phyloP scores from a whole-genome alignment of 176 grass and related monocot species.

The Cenchrus americanus region DNA sequence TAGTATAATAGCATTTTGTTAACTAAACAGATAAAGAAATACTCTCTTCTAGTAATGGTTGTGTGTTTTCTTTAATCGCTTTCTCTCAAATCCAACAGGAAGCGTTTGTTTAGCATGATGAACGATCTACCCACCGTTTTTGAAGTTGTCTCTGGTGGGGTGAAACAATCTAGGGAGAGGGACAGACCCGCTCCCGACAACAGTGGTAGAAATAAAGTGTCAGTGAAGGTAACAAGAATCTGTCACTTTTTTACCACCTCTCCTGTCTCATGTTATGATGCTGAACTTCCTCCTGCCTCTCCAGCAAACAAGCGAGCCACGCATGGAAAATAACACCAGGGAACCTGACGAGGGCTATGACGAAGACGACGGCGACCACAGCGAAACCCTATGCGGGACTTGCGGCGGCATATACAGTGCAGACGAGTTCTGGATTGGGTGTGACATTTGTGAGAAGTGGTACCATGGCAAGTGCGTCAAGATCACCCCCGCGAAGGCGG shows the following conservation, averaged over 20 bases:
- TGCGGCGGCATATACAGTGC: constrained; percentile 86
- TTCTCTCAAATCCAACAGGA: constrained; percentile 57
- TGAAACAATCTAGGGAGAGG: constrained; percentile 68
- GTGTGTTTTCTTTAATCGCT: constrained; percentile 22
- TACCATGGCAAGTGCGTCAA: constrained; percentile 98
- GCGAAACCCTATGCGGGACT: constrained; percentile 86
- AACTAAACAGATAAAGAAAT: neutral
- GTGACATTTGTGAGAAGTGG: constrained; percentile 93
- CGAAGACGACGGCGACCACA: constrained; percentile 86
- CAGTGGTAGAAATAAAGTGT: constrained; percentile 70
- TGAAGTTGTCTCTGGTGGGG: constrained; percentile 68
- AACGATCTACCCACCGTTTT: constrained; percentile 91
- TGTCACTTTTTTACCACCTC: neutral
- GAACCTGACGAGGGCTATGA: constrained; percentile 66
- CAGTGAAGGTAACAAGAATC: constrained; percentile 65
- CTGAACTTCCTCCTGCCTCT: neutral
- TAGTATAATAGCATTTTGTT: constrained; percentile 1
- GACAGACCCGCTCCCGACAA: constrained; percentile 69
- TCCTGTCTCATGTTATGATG: neutral
- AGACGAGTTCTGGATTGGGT: constrained; percentile 92
- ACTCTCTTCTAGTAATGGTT: neutral
- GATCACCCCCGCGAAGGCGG: constrained; percentile 92
- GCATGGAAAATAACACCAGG: constrained; percentile 58
- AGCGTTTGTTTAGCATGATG: constrained; percentile 90
- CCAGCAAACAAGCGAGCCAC: constrained; percentile 74